These are phyloP conservation scores for Blastobotrys chiropterorum DNA, from an alignment of 805 yeast genomes.

Conservation along the genomic window DNA sequence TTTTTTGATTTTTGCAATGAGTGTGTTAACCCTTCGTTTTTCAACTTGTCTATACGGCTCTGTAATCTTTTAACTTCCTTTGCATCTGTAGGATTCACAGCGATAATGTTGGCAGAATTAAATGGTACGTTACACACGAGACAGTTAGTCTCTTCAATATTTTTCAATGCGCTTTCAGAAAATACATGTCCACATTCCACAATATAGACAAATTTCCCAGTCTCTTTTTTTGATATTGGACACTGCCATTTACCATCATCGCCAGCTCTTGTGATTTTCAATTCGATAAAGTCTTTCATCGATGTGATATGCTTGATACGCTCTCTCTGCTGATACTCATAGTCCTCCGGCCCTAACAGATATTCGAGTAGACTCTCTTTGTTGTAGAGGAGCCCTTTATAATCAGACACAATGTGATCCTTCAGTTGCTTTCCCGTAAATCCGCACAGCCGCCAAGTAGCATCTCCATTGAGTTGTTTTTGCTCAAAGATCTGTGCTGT, in stretches of 20 bases:
- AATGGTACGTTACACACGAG: conserved; percentile 5
- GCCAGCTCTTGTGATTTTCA: conserved; percentile 25
- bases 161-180: conserved; percentile 19
- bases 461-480: conserved; percentile 22
- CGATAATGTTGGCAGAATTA: conserved; percentile 14
- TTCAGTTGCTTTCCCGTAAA: conserved; percentile 37
- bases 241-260: conserved; percentile 29
- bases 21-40: conserved; percentile 16
- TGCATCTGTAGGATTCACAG: conserved; percentile 17
- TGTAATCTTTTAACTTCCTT: conserved; percentile 15
- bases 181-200: conserved; percentile 29
- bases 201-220: conserved; percentile 38
- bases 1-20: conserved; percentile 8
- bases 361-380: conserved; percentile 56
- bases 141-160: conserved; percentile 8
- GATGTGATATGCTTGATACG: conserved; percentile 32
- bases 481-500: conserved; percentile 21
- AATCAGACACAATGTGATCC: conserved; percentile 58
- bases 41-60: conserved; percentile 15
- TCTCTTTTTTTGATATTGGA: conserved; percentile 31
- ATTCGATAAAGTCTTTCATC: conserved; percentile 39
- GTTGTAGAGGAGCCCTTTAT: conserved; percentile 53
- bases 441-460: conserved; percentile 43
- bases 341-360: conserved; percentile 36
- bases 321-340: conserved; percentile 12